A percentile compares a stretch with the other conserved stretches of the same genome.
Evolutionary conservation across 2,329 filamentous ascomycete genomes (phyloP).

Genomic region (Sporothrix pallida): DNA sequence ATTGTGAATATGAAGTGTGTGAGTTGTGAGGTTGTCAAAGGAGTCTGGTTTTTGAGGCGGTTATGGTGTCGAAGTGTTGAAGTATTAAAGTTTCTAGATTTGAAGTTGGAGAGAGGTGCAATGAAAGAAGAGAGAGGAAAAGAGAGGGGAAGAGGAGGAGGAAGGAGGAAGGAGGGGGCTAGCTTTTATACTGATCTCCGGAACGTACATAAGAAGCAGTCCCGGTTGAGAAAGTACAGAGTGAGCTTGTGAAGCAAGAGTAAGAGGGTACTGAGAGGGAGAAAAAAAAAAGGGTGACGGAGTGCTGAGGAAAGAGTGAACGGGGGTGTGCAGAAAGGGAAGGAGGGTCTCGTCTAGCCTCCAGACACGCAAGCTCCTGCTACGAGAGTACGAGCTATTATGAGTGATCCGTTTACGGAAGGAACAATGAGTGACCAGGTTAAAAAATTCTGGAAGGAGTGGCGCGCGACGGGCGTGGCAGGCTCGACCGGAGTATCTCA

Average conservation of each 20-base stretch:
- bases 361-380: slow-evolving; percentile 16
- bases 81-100: too few species aligned
- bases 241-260: not conserved
- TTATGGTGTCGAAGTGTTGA: too few species aligned
- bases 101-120: not conserved
- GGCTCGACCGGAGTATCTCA: slow-evolving; percentile 22
- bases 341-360: not conserved
- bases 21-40: not conserved
- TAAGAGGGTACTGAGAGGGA: not conserved
- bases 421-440: not conserved
- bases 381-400: not conserved
- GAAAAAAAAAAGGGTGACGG: not conserved
- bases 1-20: slow-evolving; percentile 16
- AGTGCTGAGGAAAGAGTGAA: not conserved
- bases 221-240: not conserved
- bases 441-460: not conserved
- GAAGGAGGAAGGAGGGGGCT: not conserved
- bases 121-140: too few species aligned
- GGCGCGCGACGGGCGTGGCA: slow-evolving; percentile 6
- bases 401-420: not conserved
- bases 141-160: not conserved
- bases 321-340: slow-evolving; percentile 16
- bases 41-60: too few species aligned
- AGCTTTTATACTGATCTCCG: slow-evolving; percentile 1
- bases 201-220: slow-evolving; percentile 6